Conservation (phyloP, 106 monocot species). For the Vanilla planifolia region DNA sequence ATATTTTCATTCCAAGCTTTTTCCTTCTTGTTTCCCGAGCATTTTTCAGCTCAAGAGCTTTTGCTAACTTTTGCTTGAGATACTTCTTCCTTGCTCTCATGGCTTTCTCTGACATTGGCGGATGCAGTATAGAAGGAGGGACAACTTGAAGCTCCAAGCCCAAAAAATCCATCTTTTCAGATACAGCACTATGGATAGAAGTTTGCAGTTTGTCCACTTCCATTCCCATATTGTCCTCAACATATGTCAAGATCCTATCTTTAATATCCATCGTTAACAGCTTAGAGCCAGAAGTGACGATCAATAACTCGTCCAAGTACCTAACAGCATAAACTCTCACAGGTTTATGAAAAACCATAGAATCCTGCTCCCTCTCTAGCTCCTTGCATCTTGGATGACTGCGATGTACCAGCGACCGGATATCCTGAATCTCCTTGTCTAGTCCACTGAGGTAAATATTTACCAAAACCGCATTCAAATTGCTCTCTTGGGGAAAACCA, state of each 20-base stretch:
- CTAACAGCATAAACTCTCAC: slow-evolving; percentile 76
- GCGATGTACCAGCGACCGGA: slow-evolving; percentile 48
- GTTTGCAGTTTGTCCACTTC: slow-evolving; percentile 50
- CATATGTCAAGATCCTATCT: slow-evolving; percentile 46
- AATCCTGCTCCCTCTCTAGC: slow-evolving; percentile 4
- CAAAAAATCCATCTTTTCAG: slow-evolving; percentile 79
- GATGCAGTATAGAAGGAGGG: slow-evolving; percentile 64
- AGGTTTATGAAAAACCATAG: slow-evolving; percentile 64
- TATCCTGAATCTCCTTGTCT: slow-evolving; percentile 51
- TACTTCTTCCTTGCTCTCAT: slow-evolving; percentile 86
- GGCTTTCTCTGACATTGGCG: slow-evolving; percentile 87
- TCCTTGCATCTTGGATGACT: slow-evolving; percentile 35
- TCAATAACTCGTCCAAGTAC: slow-evolving; percentile 86
- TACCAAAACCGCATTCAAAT: slow-evolving; percentile 41
- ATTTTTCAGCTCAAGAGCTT: slow-evolving; percentile 76
- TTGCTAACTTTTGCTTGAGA: slow-evolving; percentile 67
- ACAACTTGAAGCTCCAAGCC: slow-evolving; percentile 94
- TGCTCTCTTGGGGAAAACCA: slow-evolving; percentile 73
- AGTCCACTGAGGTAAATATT: slow-evolving; percentile 78
- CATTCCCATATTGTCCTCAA: slow-evolving; percentile 52
- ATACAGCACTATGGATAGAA: slow-evolving; percentile 77
- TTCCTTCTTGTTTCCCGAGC: slow-evolving; percentile 87
- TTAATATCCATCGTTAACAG: slow-evolving; percentile 53
- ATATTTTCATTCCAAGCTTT: slow-evolving; percentile 78
- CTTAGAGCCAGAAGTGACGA: slow-evolving; percentile 76